Conservation (phyloP, 805 yeast genomes). For the Zygoascus flipseniorum region DNA sequence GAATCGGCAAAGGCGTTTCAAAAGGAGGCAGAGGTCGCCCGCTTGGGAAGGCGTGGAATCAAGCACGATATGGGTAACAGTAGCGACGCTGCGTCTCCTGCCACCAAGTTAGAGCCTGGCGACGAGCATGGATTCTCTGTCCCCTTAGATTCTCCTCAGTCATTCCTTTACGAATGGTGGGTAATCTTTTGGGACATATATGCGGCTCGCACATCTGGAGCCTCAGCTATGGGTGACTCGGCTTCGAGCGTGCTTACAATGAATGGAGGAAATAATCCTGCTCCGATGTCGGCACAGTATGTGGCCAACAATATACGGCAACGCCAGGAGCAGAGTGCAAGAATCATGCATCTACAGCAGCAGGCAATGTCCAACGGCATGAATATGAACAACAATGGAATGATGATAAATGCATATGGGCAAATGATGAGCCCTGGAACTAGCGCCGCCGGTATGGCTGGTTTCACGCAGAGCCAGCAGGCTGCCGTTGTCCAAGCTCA, state of each 20-base stretch:
- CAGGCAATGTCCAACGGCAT: slow-evolving; percentile 1
- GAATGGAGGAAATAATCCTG: slow-evolving; percentile 48
- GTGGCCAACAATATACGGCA: slow-evolving; percentile 46
- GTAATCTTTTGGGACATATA: slow-evolving; percentile 90
- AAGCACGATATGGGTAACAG: neutral
- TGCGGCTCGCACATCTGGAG: slow-evolving; percentile 49
- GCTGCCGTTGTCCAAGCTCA: slow-evolving; percentile 7
- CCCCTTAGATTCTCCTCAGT: slow-evolving; percentile 73
- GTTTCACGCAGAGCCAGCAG: slow-evolving; percentile 5
- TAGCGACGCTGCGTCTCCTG: neutral
- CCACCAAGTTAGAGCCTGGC: neutral
- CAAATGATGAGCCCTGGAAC: slow-evolving; percentile 13
- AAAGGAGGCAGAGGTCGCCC: slow-evolving; percentile 54
- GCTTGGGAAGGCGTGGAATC: neutral
- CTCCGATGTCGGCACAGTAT: slow-evolving; percentile 56
- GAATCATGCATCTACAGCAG: slow-evolving; percentile 3
- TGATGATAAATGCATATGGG: slow-evolving; percentile 9
- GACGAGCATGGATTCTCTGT: slow-evolving; percentile 6
- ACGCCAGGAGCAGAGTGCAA: slow-evolving; percentile 30
- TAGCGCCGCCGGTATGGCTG: neutral
- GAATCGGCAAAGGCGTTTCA: slow-evolving; percentile 68
- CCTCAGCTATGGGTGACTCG: neutral
- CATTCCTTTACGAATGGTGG: slow-evolving; percentile 93
- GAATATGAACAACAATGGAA: slow-evolving; percentile 1
- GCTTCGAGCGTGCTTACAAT: too few species aligned